Base-by-base conservation (phyloP, 345 rosid species). In the Excoecaria agallocha region DNA sequence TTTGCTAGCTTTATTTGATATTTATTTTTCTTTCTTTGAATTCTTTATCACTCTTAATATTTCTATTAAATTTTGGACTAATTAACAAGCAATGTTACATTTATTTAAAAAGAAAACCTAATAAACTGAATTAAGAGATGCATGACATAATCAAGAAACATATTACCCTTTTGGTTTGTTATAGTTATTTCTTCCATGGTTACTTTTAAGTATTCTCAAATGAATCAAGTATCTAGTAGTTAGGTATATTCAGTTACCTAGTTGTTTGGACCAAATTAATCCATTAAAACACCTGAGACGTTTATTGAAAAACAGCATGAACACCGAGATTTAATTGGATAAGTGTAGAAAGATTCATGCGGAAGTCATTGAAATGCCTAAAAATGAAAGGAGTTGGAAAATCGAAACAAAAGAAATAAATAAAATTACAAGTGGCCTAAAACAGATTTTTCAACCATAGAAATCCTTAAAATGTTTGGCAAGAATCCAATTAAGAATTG, bases 401-500 rank as follows among this genome's bases (percentile, higher is more conserved):
- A 1, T 22, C 8, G 46, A 9, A 35, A 62, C 10, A 15, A 37
- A 4, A 16, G 16, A 62, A 25, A 20, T 6, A 60, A 60, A 35
- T 12, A 25, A 12, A 62, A 35, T 2, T 30, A 37, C 12, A 38
- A 30, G 11, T 35, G 43, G 45, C 66, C 45, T 62, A 35, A 60
- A 7, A 0, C 4, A 19, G n/a, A 15, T 5, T 16, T 57, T 58
- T 58, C 62, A 58, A 58, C 62, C 25, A n/a, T 8, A 22, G 7
- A 8, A 62, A 35, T 30, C 15, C 49, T 45, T n/a, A 39, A 17
- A 63, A 17, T 6, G 68, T 64, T 41, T 17, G 68, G 68, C 43
- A 64, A 41, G 30, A 64, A 64, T 12, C 25, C 51, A 64, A 64
- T 20, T 9, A 64, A 64, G 24, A 41, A 64, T 64, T 64, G 50